phyloP scores from a whole-genome alignment of 192 early-diverging fungal species.

The Rhizophagus clarus region DNA sequence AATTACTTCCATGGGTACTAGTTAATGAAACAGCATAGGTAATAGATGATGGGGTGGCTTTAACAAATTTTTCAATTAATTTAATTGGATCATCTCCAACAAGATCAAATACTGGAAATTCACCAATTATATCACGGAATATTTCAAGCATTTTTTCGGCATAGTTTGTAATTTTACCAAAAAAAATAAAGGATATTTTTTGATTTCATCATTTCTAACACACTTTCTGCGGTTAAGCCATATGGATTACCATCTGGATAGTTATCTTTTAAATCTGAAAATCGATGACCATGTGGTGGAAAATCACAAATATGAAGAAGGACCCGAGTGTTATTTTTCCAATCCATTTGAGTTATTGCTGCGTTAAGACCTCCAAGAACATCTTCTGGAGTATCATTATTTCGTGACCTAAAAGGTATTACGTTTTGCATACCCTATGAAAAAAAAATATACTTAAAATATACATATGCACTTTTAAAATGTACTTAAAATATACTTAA shows the following conservation, averaged over 20 bases:
- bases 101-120: slow-evolving; percentile 25
- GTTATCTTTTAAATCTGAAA: background rate
- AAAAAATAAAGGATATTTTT: slow-evolving; percentile 29
- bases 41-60: slow-evolving; percentile 9
- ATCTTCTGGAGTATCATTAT: background rate
- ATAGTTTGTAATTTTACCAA: slow-evolving; percentile 27
- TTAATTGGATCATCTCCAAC: slow-evolving; percentile 11
- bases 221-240: slow-evolving; percentile 28
- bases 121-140: slow-evolving; percentile 29
- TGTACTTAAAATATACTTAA: too few species aligned
- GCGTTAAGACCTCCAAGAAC: slow-evolving; percentile 32
- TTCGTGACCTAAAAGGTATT: background rate
- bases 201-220: slow-evolving; percentile 21
- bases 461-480: too few species aligned
- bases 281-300: slow-evolving; percentile 31
- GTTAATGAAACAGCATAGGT: slow-evolving; percentile 13
- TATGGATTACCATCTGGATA: slow-evolving; percentile 31
- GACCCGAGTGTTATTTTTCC: slow-evolving; percentile 17
- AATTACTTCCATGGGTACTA: background rate
- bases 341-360: slow-evolving; percentile 17
- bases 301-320: slow-evolving; percentile 29
- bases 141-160: slow-evolving; percentile 27
- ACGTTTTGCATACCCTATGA: background rate
- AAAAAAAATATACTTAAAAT: too few species aligned
- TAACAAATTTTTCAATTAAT: slow-evolving; percentile 19